These are phyloP conservation scores for Daldinia vernicosa DNA, from an alignment of 495 filamentous ascomycete species.

Conservation along the genomic window DNA sequence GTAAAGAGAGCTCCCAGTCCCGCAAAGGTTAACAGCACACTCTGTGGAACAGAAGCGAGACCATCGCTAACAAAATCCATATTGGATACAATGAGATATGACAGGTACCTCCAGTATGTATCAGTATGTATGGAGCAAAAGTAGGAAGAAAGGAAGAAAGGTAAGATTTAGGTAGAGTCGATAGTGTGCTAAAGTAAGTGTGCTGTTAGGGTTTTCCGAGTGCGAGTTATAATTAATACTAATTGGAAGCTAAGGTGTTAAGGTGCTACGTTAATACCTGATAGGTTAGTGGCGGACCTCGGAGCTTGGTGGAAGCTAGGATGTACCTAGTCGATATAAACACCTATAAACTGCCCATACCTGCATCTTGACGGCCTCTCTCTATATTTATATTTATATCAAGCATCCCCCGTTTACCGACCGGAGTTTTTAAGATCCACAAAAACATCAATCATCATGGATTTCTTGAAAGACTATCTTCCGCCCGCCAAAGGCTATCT, in stretches of 20 bases:
- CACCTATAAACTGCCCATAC: not conserved
- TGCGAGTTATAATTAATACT: not conserved
- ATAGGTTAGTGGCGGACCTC: not conserved
- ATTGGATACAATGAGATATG: slow-evolving; percentile 5
- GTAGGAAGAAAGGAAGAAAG: not conserved
- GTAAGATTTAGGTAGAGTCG: not conserved
- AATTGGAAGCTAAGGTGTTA: not conserved
- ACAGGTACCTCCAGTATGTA: not conserved
- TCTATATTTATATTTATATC: not conserved
- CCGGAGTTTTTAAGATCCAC: not conserved
- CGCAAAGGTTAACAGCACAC: slow-evolving; percentile 50
- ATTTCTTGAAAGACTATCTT: slow-evolving; percentile 49
- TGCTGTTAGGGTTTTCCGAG: not conserved
- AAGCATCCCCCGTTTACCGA: not conserved
- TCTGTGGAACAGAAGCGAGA: slow-evolving; percentile 51
- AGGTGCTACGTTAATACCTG: not conserved
- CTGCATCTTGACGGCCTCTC: not conserved
- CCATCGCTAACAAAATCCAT: slow-evolving; percentile 51
- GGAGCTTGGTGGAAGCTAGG: not conserved
- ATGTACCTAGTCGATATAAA: too few relatives aligned
- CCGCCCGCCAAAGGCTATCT: slow-evolving; percentile 56
- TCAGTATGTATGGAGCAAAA: not conserved
- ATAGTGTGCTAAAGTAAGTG: not conserved
- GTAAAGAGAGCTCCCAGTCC: slow-evolving; percentile 69
- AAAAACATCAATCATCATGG: slow-evolving; percentile 39